Evolutionary conservation across 2,329 filamentous ascomycete species (phyloP).

Genomic region (Aspergillus pseudotamarii): DNA sequence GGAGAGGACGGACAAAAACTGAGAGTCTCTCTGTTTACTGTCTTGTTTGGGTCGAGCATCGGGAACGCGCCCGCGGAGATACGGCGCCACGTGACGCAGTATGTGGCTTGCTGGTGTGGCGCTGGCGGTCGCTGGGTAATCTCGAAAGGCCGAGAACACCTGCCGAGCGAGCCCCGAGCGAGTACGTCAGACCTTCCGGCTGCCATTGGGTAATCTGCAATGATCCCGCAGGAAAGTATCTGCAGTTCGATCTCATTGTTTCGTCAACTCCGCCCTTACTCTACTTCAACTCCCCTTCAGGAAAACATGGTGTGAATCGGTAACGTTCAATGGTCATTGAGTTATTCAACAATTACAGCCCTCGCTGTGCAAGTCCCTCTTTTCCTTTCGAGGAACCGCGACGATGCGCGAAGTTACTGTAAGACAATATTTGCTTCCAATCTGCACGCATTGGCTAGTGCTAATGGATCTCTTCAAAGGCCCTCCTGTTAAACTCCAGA

Average conservation of each 20-base stretch:
- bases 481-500: conserved; percentile 24
- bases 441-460: neutral
- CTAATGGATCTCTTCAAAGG: conserved; percentile 23
- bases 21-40: conserved; percentile 23
- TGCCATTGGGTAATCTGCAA: conserved; percentile 6
- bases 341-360: conserved; percentile 18
- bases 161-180: conserved; percentile 20
- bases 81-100: conserved; percentile 19
- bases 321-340: conserved; percentile 20
- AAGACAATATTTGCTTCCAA: conserved; percentile 16
- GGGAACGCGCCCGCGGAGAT: conserved; percentile 24
- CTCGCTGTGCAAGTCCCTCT: conserved; percentile 30
- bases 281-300: conserved; percentile 4
- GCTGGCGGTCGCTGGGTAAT: neutral
- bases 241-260: conserved; percentile 11
- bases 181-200: conserved; percentile 25
- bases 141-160: conserved; percentile 20
- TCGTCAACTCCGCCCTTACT: conserved; percentile 1
- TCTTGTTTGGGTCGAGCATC: conserved; percentile 24
- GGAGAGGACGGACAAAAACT: neutral
- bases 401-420: conserved; percentile 37
- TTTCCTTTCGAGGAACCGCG: conserved; percentile 20
- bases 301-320: conserved; percentile 29
- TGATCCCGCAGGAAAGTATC: conserved; percentile 7
- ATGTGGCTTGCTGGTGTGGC: neutral